phyloP scores from a whole-genome alignment of 2,329 filamentous ascomycete species.

The Volutella citrinella region DNA sequence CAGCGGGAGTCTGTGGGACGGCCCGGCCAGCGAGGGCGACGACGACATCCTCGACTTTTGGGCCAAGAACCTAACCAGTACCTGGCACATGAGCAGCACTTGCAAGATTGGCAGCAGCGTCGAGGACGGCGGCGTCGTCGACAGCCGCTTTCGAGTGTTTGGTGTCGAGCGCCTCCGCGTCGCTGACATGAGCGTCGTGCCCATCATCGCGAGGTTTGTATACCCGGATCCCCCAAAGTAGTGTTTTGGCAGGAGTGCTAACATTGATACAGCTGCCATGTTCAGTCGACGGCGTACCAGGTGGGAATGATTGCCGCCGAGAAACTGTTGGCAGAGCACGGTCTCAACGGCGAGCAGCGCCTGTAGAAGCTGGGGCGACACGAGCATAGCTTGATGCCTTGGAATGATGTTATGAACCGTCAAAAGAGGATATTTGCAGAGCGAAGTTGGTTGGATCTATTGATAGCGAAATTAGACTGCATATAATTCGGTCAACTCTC shows the following conservation, averaged over 20 bases:
- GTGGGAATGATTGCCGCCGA: constrained; percentile 15
- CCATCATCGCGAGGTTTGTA: constrained; percentile 29
- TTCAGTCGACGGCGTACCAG: constrained; percentile 16
- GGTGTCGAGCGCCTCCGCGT: constrained; percentile 48
- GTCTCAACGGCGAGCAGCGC: constrained; percentile 10
- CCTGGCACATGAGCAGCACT: constrained; percentile 17
- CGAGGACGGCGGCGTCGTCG: constrained; percentile 8
- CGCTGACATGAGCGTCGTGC: constrained; percentile 50
- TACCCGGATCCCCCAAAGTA: fast-evolving
- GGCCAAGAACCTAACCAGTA: constrained; percentile 12
- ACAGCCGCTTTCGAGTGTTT: constrained; percentile 42
- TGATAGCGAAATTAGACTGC: too few species aligned
- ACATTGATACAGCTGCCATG: constrained; percentile 7
- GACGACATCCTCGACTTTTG: constrained; percentile 16
- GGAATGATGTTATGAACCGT: too few species aligned
- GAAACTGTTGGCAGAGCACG: constrained; percentile 13
- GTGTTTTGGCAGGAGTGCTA: background rate
- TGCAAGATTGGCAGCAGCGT: constrained; percentile 9
- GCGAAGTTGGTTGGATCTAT: too few species aligned
- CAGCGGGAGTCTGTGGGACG: constrained; percentile 6
- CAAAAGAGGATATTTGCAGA: too few species aligned
- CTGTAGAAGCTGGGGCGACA: too few species aligned
- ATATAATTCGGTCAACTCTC: too few species aligned
- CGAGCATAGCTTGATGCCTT: too few species aligned
- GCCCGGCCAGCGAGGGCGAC: constrained; percentile 9